phyloP scores from a whole-genome alignment of 306 rosid species.

The Oemleria cerasiformis region DNA sequence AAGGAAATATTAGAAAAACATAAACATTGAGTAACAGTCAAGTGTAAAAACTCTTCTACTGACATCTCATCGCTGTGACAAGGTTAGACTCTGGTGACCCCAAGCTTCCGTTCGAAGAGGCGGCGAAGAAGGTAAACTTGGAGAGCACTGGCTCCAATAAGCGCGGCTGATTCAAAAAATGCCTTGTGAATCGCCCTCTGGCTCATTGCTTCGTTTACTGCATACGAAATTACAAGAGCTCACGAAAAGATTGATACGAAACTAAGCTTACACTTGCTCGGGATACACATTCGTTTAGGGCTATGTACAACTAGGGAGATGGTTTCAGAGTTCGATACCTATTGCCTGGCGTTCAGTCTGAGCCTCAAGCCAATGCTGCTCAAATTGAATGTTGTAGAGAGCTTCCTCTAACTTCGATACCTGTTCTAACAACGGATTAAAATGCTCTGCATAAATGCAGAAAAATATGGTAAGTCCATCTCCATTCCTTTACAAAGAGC shows the following conservation, averaged over 20 bases:
- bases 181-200: constrained; percentile 63
- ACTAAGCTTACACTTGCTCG: not conserved
- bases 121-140: constrained; percentile 67
- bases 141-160: constrained; percentile 54
- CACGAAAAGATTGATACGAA: not conserved
- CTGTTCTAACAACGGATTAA: constrained; percentile 52
- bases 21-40: not conserved
- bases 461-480: constrained; percentile 19
- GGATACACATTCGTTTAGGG: not conserved
- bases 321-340: constrained; percentile 26
- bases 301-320: not conserved
- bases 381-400: constrained; percentile 74
- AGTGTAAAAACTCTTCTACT: not conserved
- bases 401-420: constrained; percentile 67
- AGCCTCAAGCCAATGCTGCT: constrained; percentile 88
- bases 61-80: not conserved
- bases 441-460: constrained; percentile 49
- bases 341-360: constrained; percentile 73
- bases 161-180: constrained; percentile 55
- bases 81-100: constrained; percentile 32
- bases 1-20: not conserved
- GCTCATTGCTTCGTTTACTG: constrained; percentile 61
- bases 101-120: constrained; percentile 54
- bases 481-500: constrained; percentile 2
- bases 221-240: not conserved